Conservation (phyloP, 805 yeast genomes). For the Metschnikowia chrysomelidarum region DNA sequence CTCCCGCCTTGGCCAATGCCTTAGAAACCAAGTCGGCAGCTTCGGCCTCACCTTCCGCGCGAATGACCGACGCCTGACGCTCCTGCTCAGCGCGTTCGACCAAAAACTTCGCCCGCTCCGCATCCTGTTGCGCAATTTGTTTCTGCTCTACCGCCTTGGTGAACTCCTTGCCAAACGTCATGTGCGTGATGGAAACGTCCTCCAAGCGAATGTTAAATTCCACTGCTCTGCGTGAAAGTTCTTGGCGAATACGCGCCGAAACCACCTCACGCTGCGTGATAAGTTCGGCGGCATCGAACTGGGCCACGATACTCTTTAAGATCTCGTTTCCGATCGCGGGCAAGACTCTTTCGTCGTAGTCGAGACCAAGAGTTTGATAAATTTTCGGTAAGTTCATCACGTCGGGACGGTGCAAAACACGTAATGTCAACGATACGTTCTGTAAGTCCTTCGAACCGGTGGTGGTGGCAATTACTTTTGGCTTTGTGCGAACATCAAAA, state of each 20-base stretch:
- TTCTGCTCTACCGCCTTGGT: conserved; percentile 98
- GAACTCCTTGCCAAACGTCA: conserved; percentile 95
- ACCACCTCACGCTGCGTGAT: conserved; percentile 97
- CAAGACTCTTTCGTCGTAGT: conserved; percentile 90
- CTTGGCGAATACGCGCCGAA: conserved; percentile 82
- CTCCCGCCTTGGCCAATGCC: conserved; percentile 93
- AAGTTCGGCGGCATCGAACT: conserved; percentile 93
- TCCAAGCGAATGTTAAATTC: conserved; percentile 91
- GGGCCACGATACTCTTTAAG: conserved; percentile 85
- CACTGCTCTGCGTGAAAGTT: conserved; percentile 73
- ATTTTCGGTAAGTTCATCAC: conserved; percentile 77
- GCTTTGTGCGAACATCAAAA: conserved; percentile 95
- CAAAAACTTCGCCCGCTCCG: conserved; percentile 87
- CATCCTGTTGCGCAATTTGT: conserved; percentile 99
- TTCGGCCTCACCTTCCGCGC: conserved; percentile 99
- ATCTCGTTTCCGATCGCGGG: conserved; percentile 94
- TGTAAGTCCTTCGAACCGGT: conserved; percentile 98
- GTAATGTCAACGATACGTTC: conserved; percentile 87
- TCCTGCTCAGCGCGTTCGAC: conserved; percentile 96
- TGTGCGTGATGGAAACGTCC: conserved; percentile 96
- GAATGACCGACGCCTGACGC: conserved; percentile 87
- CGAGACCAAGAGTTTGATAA: conserved; percentile 88
- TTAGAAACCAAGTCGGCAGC: conserved; percentile 93
- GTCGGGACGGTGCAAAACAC: conserved; percentile 94
- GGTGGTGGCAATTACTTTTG: conserved; percentile 91